A percentile compares a stretch with the other conserved stretches of the same genome.
Conservation (phyloP, 2,329 filamentous ascomycete genomes). For the Aspergillus sp. region DNA sequence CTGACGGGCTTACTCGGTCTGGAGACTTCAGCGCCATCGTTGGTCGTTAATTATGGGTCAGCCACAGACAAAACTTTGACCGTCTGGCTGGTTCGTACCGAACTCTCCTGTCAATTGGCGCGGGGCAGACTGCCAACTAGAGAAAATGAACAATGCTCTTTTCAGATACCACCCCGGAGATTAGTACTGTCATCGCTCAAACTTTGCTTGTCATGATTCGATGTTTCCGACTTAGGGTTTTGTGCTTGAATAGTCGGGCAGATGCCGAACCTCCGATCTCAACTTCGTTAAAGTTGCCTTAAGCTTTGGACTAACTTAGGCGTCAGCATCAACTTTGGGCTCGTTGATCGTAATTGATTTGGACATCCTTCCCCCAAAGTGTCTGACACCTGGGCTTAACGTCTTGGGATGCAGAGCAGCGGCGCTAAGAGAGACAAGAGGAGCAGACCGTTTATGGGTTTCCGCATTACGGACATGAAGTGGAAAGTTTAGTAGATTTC, state of each 20-base stretch:
- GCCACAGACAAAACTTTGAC: conserved; percentile 1
- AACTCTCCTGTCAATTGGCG: conserved; percentile 7
- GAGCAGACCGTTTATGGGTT: neutral
- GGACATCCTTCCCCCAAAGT: neutral
- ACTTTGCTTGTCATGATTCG: conserved; percentile 4
- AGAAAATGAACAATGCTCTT: conserved; percentile 18
- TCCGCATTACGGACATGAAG: neutral
- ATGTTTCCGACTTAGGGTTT: neutral
- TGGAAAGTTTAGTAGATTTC: neutral
- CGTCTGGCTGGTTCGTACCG: conserved; percentile 16
- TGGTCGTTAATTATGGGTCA: neutral
- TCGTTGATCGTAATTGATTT: neutral
- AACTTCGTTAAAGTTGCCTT: neutral
- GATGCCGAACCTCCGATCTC: conserved; percentile 3
- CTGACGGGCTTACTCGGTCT: conserved; percentile 15
- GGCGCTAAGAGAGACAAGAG: neutral
- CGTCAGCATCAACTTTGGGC: neutral
- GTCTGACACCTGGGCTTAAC: neutral
- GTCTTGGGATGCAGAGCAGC: neutral
- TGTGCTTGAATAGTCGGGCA: neutral
- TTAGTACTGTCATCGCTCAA: conserved; percentile 7
- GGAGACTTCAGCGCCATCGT: neutral
- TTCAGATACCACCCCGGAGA: conserved; percentile 17
- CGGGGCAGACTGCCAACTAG: conserved; percentile 11
- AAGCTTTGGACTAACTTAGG: neutral